Base-by-base conservation (phyloP, 2,329 filamentous ascomycete species). In the Fusarium bactridioides region DNA sequence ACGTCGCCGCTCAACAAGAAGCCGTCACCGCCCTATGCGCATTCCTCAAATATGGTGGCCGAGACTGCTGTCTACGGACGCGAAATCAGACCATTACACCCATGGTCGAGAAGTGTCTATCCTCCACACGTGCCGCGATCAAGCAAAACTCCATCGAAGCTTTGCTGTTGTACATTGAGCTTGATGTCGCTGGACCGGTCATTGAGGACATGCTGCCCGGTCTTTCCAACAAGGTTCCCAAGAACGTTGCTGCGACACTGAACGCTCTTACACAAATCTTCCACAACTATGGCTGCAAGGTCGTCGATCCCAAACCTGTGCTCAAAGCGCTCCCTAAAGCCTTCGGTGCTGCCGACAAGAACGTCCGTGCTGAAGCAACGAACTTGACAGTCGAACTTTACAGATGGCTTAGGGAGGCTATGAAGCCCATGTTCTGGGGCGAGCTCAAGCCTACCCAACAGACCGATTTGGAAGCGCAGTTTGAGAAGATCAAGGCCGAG, bases 391-490 rank as follows among this genome's bases (percentile, higher is more conserved):
- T 98, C 53, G 97, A 99, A 80, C 89, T 99, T 64, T 99, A 99
- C 82, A 88, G 96, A 82, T 99, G 97, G 96, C 86, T 99, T 38
- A 93, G 95, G 74, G 96, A 99, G 73, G 95, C 95, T 16, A 98
- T 99, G 91, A 99, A 99, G 81, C 94, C 95, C 41, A 92, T 98
- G 82, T 98, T 99, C 81, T 99, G 96, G 95, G 90, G 89, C 48
- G 96, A 99, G 66, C 83, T 99, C 69, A 99, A 99, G 81, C 93
- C 95, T 2, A 95, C 97, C 1, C 96, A 99, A 79, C 96, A 99
- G 81, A 90, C 92, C 69, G 97, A 99, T 79, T 84, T 99, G 63
- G 97, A 99, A 79, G 93, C 95, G 43, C 89, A 97, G 55, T 99
- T 99, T 72, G 96, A 98, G 78, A 94, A 94, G 76, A 89, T 98